Evolutionary conservation across 768 basidiomycete species (phyloP).

Genomic region (Mycena galericulata): DNA sequence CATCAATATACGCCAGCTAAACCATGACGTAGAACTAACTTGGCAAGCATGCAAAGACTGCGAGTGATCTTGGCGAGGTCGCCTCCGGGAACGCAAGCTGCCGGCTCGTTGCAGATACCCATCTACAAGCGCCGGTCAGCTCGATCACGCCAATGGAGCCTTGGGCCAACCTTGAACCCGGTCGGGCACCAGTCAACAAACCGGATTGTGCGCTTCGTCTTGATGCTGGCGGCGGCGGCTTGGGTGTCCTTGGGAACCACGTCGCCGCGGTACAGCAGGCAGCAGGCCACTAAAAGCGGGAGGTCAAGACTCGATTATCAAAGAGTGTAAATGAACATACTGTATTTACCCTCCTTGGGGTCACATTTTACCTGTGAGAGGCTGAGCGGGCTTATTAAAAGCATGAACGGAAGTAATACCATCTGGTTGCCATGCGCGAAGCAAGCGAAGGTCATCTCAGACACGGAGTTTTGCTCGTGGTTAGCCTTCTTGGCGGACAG

Average conservation of each 20-base stretch:
- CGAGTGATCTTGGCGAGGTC: conserved; percentile 95
- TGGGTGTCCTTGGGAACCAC: conserved; percentile 98
- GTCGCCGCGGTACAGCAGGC: conserved; percentile 93
- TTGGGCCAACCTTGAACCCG: conserved; percentile 81
- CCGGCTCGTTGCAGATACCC: conserved; percentile 97
- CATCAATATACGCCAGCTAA: not conserved
- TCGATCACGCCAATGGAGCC: too few species aligned
- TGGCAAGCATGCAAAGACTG: conserved; percentile 97
- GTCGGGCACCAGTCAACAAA: conserved; percentile 99
- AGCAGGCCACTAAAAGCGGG: conserved; percentile 83
- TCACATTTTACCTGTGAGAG: conserved; percentile 74
- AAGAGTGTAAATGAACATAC: conserved; percentile 58
- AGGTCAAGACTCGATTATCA: conserved; percentile 29
- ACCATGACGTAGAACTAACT: conserved; percentile 54
- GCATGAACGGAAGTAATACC: conserved; percentile 53
- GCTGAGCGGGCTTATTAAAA: not conserved
- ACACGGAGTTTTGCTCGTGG: conserved; percentile 97
- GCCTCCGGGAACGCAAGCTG: conserved; percentile 92
- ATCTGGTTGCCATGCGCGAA: conserved; percentile 98
- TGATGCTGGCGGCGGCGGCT: conserved; percentile 92
- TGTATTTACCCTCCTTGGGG: conserved; percentile 98
- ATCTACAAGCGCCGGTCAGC: conserved; percentile 64
- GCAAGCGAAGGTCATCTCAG: conserved; percentile 98
- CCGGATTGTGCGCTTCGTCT: conserved; percentile 98
- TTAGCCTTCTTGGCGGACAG: conserved; percentile 95